phyloP scores from a whole-genome alignment of 2,329 filamentous ascomycete species.

The Sclerotinia spermophila region DNA sequence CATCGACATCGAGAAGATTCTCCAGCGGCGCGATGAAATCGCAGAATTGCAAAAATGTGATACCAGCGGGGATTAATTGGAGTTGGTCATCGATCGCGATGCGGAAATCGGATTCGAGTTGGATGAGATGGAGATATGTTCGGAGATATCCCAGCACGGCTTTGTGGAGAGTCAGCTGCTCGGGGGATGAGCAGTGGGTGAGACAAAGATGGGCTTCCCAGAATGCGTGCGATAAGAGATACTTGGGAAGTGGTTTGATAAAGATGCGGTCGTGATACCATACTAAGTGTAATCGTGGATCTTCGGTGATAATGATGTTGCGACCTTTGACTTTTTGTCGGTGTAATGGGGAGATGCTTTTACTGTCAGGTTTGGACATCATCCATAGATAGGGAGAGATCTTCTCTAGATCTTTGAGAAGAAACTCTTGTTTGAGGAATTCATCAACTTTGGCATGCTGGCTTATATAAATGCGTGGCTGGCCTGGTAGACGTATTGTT shows the following conservation, averaged over 20 bases:
- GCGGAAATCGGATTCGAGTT: conserved; percentile 37
- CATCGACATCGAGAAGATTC: conserved; percentile 21
- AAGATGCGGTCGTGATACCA: conserved; percentile 34
- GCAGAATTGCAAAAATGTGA: background rate
- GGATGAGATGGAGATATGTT: conserved; percentile 36
- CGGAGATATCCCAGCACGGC: conserved; percentile 34
- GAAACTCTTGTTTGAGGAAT: background rate
- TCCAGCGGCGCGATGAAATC: conserved; percentile 22
- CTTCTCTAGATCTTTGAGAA: background rate
- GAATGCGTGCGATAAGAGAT: conserved; percentile 32
- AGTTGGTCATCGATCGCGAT: conserved; percentile 29
- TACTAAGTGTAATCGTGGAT: conserved; percentile 37
- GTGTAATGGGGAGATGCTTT: conserved; percentile 30
- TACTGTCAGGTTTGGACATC: conserved; percentile 6
- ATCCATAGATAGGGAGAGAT: conserved; percentile 18
- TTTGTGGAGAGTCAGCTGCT: background rate
- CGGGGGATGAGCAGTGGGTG: background rate
- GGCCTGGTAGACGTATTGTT: background rate
- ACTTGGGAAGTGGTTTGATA: conserved; percentile 37
- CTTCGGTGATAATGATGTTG: conserved; percentile 36
- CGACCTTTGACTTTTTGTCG: conserved; percentile 33
- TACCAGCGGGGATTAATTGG: background rate
- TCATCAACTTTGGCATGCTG: background rate
- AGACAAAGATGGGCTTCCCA: conserved; percentile 28
- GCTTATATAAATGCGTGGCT: background rate